Base-by-base conservation (phyloP, 768 basidiomycete species). In the Russula virescens region DNA sequence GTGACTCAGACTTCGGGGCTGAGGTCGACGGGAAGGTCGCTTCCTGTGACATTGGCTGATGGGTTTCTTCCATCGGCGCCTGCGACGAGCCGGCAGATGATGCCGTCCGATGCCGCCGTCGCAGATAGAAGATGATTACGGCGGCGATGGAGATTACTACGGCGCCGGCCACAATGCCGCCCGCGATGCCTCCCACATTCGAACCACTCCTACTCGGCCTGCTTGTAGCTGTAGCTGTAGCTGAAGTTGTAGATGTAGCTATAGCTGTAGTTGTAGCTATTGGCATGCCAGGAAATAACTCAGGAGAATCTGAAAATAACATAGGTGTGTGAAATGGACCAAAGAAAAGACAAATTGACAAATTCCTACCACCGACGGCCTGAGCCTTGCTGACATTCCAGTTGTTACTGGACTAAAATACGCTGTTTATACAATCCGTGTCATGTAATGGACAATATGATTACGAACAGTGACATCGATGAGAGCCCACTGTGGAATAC, bases 401-500 rank as follows among this genome's bases (percentile, higher is more conserved):
- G 38, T n/a, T 49, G 16, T 49, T 26, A n/a, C 11, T n/a, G 26
- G 26, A 9, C 1, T 57, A 54, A 28, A 9, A 26, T 35, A 16
- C 18, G 19, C 19, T 10, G 45, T 54, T 19, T 26, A 11, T n/a
- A 21, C 8, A 38, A 11, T n/a, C 16, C 8, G 19, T 10, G 25
- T 9, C 13, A n/a, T 16, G 21, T 5, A 54, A n/a, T n/a, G 3
- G 26, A 38, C 8, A n/a, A n/a, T n/a, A 4, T 3, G 34, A 19
- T 16, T 43, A 53, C 62, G 25, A 31, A 63, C 62, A 19, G 52
- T 58, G 28, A 49, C 6, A 5, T 63, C 51, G 3, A 58, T 6
- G 46, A 58, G 62, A 25, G 57, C 45, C 57, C 62, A 63, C 8
- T 34, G n/a, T 1, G 46, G 52, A 7, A 63, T 57, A 8, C 40